Conservation (phyloP, 1,139 yeast genomes). For the Suhomyces chickasaworum region DNA sequence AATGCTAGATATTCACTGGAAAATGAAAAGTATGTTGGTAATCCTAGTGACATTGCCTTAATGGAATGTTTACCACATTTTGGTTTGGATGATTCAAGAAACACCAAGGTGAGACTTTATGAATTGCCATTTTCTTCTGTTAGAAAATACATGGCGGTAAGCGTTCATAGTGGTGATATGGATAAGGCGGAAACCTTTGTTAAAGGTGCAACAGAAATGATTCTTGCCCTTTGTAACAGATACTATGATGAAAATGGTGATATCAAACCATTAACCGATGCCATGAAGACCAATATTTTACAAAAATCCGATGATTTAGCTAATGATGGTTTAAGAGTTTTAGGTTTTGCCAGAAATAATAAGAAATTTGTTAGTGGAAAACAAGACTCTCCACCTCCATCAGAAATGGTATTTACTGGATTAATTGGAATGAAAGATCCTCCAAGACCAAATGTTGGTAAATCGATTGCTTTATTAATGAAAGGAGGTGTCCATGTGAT, state of each 20-base stretch:
- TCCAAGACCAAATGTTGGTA: slow-evolving; percentile 81
- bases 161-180: slow-evolving; percentile 61
- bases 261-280: slow-evolving; percentile 54
- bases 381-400: slow-evolving; percentile 45
- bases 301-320: slow-evolving; percentile 69
- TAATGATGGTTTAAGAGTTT: slow-evolving; percentile 79
- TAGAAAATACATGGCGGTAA: slow-evolving; percentile 88
- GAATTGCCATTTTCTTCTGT: slow-evolving; percentile 86
- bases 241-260: slow-evolving; percentile 63
- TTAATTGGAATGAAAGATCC: slow-evolving; percentile 95
- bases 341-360: slow-evolving; percentile 70
- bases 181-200: slow-evolving; percentile 61
- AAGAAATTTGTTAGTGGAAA: slow-evolving; percentile 31
- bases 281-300: slow-evolving; percentile 45
- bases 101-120: slow-evolving; percentile 54
- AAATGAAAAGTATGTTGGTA: slow-evolving; percentile 75
- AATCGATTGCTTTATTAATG: slow-evolving; percentile 70
- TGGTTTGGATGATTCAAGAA: slow-evolving; percentile 70
- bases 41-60: slow-evolving; percentile 92
- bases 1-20: slow-evolving; percentile 73
- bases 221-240: slow-evolving; percentile 62
- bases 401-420: slow-evolving; percentile 75
- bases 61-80: slow-evolving; percentile 72
- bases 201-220: slow-evolving; percentile 86
- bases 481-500: slow-evolving; percentile 94